These are phyloP conservation scores for Murraya paniculata DNA, from an alignment of 345 rosid species.

Conservation along the genomic window DNA sequence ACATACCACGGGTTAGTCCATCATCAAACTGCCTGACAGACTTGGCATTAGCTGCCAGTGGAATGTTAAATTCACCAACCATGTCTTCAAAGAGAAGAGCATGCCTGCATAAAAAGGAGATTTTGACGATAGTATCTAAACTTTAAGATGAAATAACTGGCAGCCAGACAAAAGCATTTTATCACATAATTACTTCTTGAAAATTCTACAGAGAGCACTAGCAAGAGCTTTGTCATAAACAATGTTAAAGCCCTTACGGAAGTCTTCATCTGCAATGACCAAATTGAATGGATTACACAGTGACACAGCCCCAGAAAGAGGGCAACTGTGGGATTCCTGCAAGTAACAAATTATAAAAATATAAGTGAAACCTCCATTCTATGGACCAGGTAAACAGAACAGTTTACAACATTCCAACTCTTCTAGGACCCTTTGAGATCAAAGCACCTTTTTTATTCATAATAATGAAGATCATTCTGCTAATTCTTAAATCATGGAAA, in stretches of 20 bases:
- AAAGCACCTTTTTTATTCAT: neutral
- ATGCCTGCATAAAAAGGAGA: constrained; percentile 49
- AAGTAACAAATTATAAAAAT: constrained; percentile 14
- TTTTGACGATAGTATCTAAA: neutral
- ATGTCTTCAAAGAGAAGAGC: constrained; percentile 83
- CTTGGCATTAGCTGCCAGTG: constrained; percentile 66
- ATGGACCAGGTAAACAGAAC: too few relatives aligned
- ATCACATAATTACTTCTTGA: constrained; percentile 51
- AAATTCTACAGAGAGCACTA: constrained; percentile 57
- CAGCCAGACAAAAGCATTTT: constrained; percentile 7
- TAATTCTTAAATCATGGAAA: neutral
- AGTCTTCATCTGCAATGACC: constrained; percentile 87
- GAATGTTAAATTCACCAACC: constrained; percentile 74
- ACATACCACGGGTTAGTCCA: constrained; percentile 73
- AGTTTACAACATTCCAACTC: neutral
- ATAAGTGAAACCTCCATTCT: neutral
- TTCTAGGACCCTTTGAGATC: neutral
- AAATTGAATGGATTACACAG: constrained; percentile 94
- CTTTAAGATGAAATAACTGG: constrained; percentile 8
- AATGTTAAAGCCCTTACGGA: constrained; percentile 87
- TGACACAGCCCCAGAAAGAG: constrained; percentile 76
- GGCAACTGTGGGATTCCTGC: constrained; percentile 70
- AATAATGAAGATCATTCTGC: neutral
- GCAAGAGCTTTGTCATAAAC: constrained; percentile 82
- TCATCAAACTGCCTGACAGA: constrained; percentile 84